These are phyloP conservation scores for Poronia punctata DNA, from an alignment of 495 filamentous ascomycete genomes.

Conservation along the genomic window DNA sequence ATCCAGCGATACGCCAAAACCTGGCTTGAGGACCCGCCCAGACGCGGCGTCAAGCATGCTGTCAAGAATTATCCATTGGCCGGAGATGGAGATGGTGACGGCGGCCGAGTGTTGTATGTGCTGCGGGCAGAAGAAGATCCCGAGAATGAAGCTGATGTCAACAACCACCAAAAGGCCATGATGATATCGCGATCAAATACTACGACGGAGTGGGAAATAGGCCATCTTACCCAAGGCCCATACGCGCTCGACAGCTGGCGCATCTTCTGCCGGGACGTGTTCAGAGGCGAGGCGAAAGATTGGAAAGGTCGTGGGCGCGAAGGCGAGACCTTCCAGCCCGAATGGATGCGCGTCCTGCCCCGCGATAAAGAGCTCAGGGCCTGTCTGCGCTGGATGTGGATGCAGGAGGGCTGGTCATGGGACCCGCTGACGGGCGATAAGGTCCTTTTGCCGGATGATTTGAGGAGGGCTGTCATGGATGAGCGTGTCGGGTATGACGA, in stretches of 20 bases:
- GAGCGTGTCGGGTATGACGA: conserved; percentile 60
- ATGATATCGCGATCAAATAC: too few relatives aligned
- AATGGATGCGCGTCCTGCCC: conserved; percentile 85
- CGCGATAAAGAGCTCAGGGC: conserved; percentile 84
- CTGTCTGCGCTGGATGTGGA: conserved; percentile 86
- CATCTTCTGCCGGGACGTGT: conserved; percentile 81
- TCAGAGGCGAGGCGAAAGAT: conserved; percentile 54
- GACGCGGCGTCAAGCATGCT: conserved; percentile 50
- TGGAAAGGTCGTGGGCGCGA: conserved; percentile 49
- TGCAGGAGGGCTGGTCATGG: conserved; percentile 79
- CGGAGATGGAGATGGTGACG: conserved; percentile 39
- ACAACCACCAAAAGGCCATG: conserved; percentile 8
- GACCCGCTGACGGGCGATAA: conserved; percentile 63
- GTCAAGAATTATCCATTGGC: conserved; percentile 66
- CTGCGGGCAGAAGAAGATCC: background rate
- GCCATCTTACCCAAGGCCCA: conserved; percentile 75
- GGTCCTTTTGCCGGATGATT: conserved; percentile 45
- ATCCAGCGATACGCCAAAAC: conserved; percentile 58
- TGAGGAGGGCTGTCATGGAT: conserved; percentile 50
- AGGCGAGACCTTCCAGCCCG: conserved; percentile 49
- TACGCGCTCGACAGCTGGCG: conserved; percentile 92
- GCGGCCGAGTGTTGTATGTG: background rate
- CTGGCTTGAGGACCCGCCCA: conserved; percentile 63
- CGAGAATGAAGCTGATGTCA: conserved; percentile 35
- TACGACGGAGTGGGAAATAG: conserved; percentile 69